A percentile compares a stretch with the other conserved stretches of the same genome.
phyloP scores from a whole-genome alignment of 2,329 filamentous ascomycete genomes.

The Verticillium klebahnii region DNA sequence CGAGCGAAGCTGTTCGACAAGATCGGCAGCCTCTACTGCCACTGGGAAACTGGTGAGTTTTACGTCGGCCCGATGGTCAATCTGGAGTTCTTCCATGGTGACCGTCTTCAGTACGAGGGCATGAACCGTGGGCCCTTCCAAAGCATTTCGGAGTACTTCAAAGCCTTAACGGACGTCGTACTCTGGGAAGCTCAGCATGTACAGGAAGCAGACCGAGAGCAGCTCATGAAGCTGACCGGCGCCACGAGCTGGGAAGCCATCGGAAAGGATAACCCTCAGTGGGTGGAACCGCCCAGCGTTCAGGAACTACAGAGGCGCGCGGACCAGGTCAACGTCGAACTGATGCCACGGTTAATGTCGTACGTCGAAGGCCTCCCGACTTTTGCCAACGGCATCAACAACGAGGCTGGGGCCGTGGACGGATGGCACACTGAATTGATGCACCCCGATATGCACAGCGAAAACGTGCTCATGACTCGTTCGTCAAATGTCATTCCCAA shows the following conservation, averaged over 20 bases:
- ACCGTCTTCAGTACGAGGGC: not conserved
- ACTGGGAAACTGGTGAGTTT: conserved; percentile 6
- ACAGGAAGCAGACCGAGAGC: not conserved
- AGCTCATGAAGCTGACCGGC: not conserved
- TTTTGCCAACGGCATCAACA: not conserved
- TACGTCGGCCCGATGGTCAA: conserved; percentile 3
- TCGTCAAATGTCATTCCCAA: too few species aligned
- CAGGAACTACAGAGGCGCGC: not conserved
- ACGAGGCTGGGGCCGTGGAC: not conserved
- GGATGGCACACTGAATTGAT: conserved; percentile 3
- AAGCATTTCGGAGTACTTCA: not conserved
- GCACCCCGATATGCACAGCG: conserved; percentile 7
- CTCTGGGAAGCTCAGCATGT: not conserved
- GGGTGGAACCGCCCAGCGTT: not conserved
- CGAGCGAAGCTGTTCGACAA: not conserved
- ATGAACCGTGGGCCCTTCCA: conserved; percentile 2
- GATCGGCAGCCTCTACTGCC: conserved; percentile 9
- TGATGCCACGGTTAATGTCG: not conserved
- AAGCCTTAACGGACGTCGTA: not conserved
- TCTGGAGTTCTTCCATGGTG: not conserved
- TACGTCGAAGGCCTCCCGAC: not conserved
- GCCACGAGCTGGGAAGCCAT: not conserved
- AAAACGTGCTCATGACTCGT: conserved; percentile 3
- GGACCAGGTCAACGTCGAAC: not conserved
- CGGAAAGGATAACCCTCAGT: not conserved